Base-by-base conservation (phyloP, 345 rosid species). In the Hibiscus syriacus region DNA sequence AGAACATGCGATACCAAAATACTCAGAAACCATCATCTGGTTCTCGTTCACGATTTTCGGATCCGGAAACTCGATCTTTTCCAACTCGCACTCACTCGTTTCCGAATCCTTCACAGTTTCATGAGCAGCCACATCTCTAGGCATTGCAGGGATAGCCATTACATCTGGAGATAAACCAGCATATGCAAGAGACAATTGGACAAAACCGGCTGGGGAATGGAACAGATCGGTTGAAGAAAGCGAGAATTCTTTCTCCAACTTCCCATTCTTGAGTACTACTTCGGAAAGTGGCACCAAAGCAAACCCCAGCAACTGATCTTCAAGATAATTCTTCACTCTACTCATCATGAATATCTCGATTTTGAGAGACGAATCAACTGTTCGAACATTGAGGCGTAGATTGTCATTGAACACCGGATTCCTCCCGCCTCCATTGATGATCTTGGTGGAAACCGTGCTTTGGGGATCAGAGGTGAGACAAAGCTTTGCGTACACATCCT, bases 331-430 rank as follows among this genome's bases (percentile, higher is more conserved):
- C 85, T 70, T 91, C 77, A 91, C 98, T 83, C 99, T 82, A 72
- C 99, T 94, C 95, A 94, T 84, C 99, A 94, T 94, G 79, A 81
- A 94, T 70, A 94, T 71, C 85, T 94, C 99, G 68, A 97, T 91
- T 74, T 86, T 94, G 61, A 94, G 93, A 39, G 92, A 91, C 71
- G 84, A 73, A 10, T 94, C 97, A 36, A 89, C 20, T 16, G 83
- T 83, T 71, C 76, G 81, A 53, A 94, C 96, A 54, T 83, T 83
- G 48, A 91, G 84, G 67, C 57, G 76, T 17, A 91, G 76, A 64
- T 71, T 79, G 41, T 94, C 93, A 49, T 91, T 88, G 66, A 94
- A 94, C 57, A 94, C 96, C 0, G 99, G 98, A 76, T 94, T 88
- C 85, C 91, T 86, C 66, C 99, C 99, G 57, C 99, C 99, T 7